phyloP scores from a whole-genome alignment of 1,139 yeast genomes.

The Candida neerlandica region DNA sequence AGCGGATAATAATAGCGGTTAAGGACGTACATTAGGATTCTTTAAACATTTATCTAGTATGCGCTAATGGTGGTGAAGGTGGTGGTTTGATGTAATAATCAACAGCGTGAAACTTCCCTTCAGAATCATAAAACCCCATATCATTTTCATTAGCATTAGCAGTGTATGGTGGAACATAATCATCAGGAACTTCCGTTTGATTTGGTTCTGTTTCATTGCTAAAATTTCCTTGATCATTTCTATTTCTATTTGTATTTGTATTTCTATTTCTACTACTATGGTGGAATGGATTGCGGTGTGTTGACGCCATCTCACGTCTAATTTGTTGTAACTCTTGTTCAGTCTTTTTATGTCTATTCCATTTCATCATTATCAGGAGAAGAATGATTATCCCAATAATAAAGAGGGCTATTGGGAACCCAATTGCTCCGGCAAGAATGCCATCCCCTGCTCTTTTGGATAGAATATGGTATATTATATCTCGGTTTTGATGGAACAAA shows the following conservation, averaged over 20 bases:
- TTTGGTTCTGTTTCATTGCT: slow-evolving; percentile 27
- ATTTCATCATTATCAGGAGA: not conserved
- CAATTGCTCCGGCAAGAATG: not conserved
- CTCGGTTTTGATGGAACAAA: not conserved
- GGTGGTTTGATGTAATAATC: slow-evolving; percentile 27
- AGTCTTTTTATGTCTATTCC: not conserved
- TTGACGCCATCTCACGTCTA: not conserved
- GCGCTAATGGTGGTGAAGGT: slow-evolving; percentile 6
- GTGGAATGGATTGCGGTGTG: not conserved
- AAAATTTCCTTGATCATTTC: not conserved
- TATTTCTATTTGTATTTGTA: not conserved
- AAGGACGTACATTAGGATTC: not conserved
- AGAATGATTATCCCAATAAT: not conserved
- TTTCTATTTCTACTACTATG: not conserved
- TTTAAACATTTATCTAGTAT: not conserved
- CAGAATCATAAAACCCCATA: slow-evolving; percentile 76
- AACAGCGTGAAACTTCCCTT: slow-evolving; percentile 57
- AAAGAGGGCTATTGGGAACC: not conserved
- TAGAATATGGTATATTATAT: not conserved
- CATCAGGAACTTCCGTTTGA: slow-evolving; percentile 33
- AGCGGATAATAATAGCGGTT: not conserved
- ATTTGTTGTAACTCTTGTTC: not conserved
- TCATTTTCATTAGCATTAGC: slow-evolving; percentile 68
- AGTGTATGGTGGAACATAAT: slow-evolving; percentile 64
- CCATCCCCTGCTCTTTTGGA: not conserved